Base-by-base conservation (phyloP, 768 basidiomycete genomes). In the Hebeloma cylindrosporum region DNA sequence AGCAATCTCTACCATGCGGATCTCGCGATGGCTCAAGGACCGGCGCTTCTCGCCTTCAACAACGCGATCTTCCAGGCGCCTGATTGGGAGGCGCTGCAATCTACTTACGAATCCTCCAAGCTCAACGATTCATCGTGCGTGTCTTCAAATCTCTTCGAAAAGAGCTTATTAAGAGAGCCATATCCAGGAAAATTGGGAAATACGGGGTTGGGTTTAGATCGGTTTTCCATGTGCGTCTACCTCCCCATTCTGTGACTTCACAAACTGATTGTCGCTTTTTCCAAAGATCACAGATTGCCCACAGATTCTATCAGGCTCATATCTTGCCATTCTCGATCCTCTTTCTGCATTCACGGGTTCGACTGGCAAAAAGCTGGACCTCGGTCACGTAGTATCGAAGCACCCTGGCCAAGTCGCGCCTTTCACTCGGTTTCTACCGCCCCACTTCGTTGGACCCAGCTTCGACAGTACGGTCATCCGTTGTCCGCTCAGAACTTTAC, bases 121-220 rank as follows among this genome's bases (percentile, higher is more conserved):
- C 66, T 54, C 29, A 52, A 54, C 0, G 77, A 78, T 53, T 64
- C 63, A 0, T 69, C 72, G 74, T 73, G 55, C 48, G 17, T 33
- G 14, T 21, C 21, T 31, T 2, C 25, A 47, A 17, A 40, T 9
- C 3, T 4, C 7, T 18, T 8, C 36, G 17, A n/a, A n/a, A n/a
- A n/a, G n/a, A n/a, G n/a, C n/a, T n/a, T n/a, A n/a, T n/a, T n/a
- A n/a, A n/a, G n/a, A n/a, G n/a, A n/a, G n/a, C n/a, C 22, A 45
- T 47, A 1, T 38, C 13, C 53, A 77, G 75, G 0, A 77, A 74
- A 60, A 77, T 74, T 5, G 77, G 77, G 14, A 79, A 77, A 51
- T 78, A 71, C 48, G 77, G 76, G 0, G 63, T 78, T 14, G 77
- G 77, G 0, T 76, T 78, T 52, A 60, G 77, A 13, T 70, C 73